Evolutionary conservation across 2,329 filamentous ascomycete genomes (phyloP).

Genomic region (Fusarium verticillioides): DNA sequence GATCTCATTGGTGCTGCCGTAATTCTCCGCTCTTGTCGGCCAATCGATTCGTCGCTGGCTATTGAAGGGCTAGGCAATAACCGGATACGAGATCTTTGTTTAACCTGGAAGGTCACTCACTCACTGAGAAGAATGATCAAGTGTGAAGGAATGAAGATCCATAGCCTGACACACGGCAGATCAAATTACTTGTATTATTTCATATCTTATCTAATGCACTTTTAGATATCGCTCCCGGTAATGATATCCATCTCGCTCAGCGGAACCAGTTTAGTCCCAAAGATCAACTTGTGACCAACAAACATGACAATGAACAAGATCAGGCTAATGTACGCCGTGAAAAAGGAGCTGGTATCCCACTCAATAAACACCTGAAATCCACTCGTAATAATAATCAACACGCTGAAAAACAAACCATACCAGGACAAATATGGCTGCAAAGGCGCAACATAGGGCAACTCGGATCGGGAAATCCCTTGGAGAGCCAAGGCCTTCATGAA

Average conservation of each 20-base stretch:
- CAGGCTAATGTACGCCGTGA: slow-evolving; percentile 34
- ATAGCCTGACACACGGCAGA: background rate
- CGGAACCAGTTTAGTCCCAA: slow-evolving; percentile 17
- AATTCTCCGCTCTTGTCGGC: background rate
- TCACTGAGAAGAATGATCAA: background rate
- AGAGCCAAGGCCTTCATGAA: slow-evolving; percentile 66
- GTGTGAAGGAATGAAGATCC: background rate
- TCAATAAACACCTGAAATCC: slow-evolving; percentile 34
- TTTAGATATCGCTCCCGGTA: slow-evolving; percentile 4
- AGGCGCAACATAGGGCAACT: slow-evolving; percentile 62
- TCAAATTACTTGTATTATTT: background rate
- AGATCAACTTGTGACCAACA: slow-evolving; percentile 35
- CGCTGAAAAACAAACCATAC: slow-evolving; percentile 29
- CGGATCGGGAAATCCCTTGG: slow-evolving; percentile 56
- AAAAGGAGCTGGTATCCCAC: slow-evolving; percentile 32
- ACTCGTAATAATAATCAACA: slow-evolving; percentile 32
- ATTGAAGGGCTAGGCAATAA: background rate
- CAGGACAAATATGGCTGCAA: slow-evolving; percentile 69
- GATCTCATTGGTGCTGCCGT: slow-evolving; percentile 7
- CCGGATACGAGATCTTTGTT: background rate
- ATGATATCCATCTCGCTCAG: slow-evolving; percentile 13
- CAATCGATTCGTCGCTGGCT: background rate
- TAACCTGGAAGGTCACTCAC: background rate
- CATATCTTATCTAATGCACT: too few species aligned
- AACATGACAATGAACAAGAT: slow-evolving; percentile 33